phyloP scores from a whole-genome alignment of 495 filamentous ascomycete species.

The Thermothielavioides terrestris region DNA sequence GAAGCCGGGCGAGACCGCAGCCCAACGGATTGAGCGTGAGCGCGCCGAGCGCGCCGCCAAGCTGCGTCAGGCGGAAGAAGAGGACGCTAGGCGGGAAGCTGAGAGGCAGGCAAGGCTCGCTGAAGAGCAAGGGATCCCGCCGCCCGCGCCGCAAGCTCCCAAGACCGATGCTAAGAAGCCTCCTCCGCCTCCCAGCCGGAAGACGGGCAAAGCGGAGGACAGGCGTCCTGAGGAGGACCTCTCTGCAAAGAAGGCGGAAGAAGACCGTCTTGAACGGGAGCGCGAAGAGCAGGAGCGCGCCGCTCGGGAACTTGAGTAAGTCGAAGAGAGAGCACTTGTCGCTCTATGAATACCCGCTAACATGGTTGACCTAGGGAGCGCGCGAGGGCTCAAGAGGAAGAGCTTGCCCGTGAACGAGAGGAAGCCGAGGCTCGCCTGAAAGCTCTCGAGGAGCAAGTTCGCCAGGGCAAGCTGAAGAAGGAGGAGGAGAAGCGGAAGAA shows the following conservation, averaged over 20 bases:
- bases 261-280: conserved; percentile 53
- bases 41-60: conserved; percentile 78
- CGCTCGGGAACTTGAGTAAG: conserved; percentile 76
- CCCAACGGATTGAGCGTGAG: conserved; percentile 83
- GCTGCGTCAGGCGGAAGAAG: conserved; percentile 81
- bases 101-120: conserved; percentile 78
- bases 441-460: conserved; percentile 88
- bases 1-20: conserved; percentile 63
- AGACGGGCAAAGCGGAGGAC: conserved; percentile 52
- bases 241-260: conserved; percentile 39
- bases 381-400: conserved; percentile 65
- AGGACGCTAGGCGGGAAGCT: conserved; percentile 82
- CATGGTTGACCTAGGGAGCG: conserved; percentile 46
- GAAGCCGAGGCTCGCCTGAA: conserved; percentile 73
- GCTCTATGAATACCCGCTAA: conserved; percentile 18
- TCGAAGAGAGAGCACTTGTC: conserved; percentile 17
- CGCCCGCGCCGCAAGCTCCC: conserved; percentile 30
- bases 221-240: conserved; percentile 46
- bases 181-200: conserved; percentile 77
- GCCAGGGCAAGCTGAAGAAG: conserved; percentile 92
- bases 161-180: conserved; percentile 66
- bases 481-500: conserved; percentile 87
- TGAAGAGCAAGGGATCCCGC: conserved; percentile 66
- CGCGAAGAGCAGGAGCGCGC: conserved; percentile 70
- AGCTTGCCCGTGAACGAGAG: conserved; percentile 68